phyloP scores from a whole-genome alignment of 371 early-diverging fungal species.

The Mycotypha africana region DNA sequence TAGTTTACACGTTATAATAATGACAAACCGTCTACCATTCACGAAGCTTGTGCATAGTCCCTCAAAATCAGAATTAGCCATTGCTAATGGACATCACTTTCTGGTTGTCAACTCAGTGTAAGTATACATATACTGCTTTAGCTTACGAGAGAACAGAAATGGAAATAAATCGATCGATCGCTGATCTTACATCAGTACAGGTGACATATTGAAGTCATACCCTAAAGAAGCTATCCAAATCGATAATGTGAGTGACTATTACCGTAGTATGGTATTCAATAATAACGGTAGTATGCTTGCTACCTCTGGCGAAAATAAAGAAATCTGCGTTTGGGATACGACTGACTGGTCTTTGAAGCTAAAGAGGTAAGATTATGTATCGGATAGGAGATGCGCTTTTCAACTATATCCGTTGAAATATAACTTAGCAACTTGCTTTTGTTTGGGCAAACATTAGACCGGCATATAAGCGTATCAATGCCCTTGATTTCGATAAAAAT shows the following conservation, averaged over 20 bases:
- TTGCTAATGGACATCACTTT: conserved; percentile 56
- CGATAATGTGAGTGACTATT: conserved; percentile 30
- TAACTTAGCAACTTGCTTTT: too few relatives aligned
- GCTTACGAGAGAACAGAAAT: too few relatives aligned
- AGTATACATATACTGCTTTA: not conserved
- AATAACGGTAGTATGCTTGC: conserved; percentile 57
- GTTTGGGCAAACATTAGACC: conserved; percentile 30
- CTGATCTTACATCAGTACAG: too few relatives aligned
- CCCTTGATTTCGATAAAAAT: conserved; percentile 56
- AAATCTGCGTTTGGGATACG: conserved; percentile 64
- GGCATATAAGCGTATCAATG: conserved; percentile 64
- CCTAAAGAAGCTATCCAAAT: conserved; percentile 23
- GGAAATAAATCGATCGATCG: too few relatives aligned
- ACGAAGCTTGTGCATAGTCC: conserved; percentile 47
- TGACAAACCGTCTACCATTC: conserved; percentile 45
- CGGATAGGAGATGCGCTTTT: too few relatives aligned
- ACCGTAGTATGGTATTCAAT: conserved; percentile 54
- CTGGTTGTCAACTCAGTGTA: conserved; percentile 57
- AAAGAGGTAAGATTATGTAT: conserved; percentile 31
- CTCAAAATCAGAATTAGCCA: conserved; percentile 45
- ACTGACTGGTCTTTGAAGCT: conserved; percentile 49
- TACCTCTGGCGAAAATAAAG: conserved; percentile 69
- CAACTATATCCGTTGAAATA: too few relatives aligned
- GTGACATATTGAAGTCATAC: conserved; percentile 33
- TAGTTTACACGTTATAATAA: too few relatives aligned